Percentiles rank a stretch among this genome's conserved stretches.
Conservation (phyloP, 116 monocot genomes). For the Phalaenopsis hybrid region DNA sequence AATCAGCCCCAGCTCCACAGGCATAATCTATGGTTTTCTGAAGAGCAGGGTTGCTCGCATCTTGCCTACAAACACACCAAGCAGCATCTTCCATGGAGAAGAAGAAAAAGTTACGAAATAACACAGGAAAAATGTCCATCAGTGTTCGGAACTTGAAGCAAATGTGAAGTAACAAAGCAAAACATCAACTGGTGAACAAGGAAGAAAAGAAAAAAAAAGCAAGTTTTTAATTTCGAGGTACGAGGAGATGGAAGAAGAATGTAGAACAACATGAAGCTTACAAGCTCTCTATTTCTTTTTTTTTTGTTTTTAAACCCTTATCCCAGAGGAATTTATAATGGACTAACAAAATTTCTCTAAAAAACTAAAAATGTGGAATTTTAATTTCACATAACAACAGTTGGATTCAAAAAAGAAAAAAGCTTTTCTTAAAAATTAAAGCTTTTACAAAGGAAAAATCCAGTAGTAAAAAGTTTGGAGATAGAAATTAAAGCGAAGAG, state of each 20-base stretch:
- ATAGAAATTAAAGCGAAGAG: background rate
- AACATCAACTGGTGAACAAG: background rate
- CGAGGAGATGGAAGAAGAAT: background rate
- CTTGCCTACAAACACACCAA: slow-evolving; percentile 69
- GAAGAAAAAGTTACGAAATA: background rate
- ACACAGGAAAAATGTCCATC: background rate
- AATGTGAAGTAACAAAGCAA: background rate
- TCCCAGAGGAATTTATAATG: background rate
- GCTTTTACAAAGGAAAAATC: background rate
- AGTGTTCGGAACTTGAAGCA: background rate
- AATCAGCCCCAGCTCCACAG: slow-evolving; percentile 76
- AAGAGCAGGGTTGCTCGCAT: slow-evolving; percentile 18
- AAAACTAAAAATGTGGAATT: background rate
- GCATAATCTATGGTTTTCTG: slow-evolving; percentile 84
- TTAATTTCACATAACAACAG: no score
- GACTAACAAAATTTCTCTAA: background rate
- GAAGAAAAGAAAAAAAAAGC: background rate
- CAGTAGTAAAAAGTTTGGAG: background rate
- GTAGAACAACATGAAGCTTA: background rate
- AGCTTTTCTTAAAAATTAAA: no score
- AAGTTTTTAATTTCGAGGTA: background rate
- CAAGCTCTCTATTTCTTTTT: background rate
- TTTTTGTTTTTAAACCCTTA: background rate
- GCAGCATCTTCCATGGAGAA: slow-evolving; percentile 38
- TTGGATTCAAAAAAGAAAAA: no score